phyloP scores from a whole-genome alignment of 1,139 yeast genomes.

The Blastobotrys petasosporus region DNA sequence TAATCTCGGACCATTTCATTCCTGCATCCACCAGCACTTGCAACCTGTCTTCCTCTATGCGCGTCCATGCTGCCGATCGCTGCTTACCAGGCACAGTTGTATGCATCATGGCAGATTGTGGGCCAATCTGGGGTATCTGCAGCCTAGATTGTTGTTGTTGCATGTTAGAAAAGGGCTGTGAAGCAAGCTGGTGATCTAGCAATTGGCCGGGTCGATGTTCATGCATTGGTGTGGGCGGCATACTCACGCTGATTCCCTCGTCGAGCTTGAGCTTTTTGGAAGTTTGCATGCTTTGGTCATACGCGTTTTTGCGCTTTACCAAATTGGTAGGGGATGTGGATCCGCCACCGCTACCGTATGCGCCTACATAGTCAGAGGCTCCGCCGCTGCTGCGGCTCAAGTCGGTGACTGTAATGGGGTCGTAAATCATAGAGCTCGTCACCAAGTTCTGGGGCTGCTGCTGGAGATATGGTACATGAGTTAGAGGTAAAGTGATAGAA shows the following conservation, averaged over 20 bases:
- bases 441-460: not conserved
- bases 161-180: no score
- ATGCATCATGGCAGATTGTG: no score
- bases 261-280: constrained; percentile 5
- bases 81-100: not conserved
- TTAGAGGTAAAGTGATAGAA: not conserved
- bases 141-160: no score
- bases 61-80: constrained; percentile 27
- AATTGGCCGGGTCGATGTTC: no score
- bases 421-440: not conserved
- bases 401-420: not conserved
- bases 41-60: constrained; percentile 25
- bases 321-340: constrained; percentile 5
- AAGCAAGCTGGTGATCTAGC: no score
- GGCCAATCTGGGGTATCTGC: no score
- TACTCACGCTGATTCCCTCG: not conserved
- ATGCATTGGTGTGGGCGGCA: no score
- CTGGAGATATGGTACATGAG: not conserved
- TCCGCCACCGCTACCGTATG: not conserved
- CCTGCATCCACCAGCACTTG: constrained; percentile 28
- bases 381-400: not conserved
- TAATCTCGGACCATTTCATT: constrained; percentile 30
- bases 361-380: not conserved
- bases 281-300: constrained; percentile 3
- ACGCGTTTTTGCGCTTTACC: constrained; percentile 5